Evolutionary conservation across 73 alveolate genomes (phyloP).

Genomic region (Tetrahymena thermophila): DNA sequence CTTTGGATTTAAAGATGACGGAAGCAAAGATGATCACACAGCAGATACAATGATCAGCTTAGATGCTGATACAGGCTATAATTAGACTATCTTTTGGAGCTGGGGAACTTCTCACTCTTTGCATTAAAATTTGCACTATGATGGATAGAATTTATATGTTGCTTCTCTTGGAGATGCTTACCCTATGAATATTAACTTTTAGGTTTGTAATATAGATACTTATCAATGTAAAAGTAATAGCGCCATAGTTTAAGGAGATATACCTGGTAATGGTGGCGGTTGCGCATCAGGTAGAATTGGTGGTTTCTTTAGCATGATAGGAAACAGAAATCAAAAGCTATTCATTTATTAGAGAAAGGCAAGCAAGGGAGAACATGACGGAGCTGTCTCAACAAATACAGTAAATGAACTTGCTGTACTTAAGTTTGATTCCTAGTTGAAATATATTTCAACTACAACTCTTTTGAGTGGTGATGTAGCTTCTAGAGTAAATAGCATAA

Average conservation of each 20-base stretch:
- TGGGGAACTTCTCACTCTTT: not conserved
- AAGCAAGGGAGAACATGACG: not conserved
- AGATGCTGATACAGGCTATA: not conserved
- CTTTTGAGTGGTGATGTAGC: not conserved
- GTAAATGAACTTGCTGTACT: not conserved
- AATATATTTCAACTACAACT: not conserved
- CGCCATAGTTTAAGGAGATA: not conserved
- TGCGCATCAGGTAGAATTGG: not conserved
- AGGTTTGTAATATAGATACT: not conserved
- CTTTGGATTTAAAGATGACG: not conserved
- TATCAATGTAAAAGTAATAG: not conserved
- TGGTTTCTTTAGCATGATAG: not conserved
- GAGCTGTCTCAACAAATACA: not conserved
- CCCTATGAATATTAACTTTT: not conserved
- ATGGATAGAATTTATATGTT: not conserved
- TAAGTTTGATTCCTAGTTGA: not conserved
- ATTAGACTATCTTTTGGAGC: not conserved
- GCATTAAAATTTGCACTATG: not conserved
- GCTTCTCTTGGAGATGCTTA: not conserved
- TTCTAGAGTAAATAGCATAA: not conserved
- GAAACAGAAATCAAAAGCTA: not conserved
- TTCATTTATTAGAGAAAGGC: not conserved
- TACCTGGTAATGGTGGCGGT: not conserved
- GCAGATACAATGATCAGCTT: not conserved
- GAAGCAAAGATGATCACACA: not conserved